Percentiles rank a stretch among this genome's conserved stretches.
phyloP scores from a whole-genome alignment of 139 green algal species.

The Zygnema circumcarinatum region DNA sequence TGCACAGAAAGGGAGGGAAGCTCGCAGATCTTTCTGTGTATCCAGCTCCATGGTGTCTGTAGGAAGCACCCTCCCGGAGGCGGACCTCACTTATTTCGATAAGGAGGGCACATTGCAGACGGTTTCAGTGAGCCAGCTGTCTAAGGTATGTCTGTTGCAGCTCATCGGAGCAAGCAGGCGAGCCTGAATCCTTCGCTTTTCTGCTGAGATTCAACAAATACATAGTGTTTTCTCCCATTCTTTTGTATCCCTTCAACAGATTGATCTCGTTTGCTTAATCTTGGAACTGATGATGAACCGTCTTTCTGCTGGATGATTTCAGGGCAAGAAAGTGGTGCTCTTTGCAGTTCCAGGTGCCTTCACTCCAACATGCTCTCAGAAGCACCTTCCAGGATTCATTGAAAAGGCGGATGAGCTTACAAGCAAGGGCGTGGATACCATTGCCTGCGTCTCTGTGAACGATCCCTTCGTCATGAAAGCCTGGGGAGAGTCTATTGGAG shows the following conservation, averaged over 20 bases:
- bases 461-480: conserved; percentile 93
- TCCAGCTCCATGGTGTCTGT: conserved; percentile 10
- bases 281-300: too few species aligned
- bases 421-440: conserved; percentile 87
- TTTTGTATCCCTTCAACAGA: too few species aligned
- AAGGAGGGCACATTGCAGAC: conserved; percentile 89
- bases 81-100: conserved; percentile 82
- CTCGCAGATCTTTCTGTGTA: too few species aligned
- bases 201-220: too few species aligned
- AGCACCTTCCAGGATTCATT: conserved; percentile 69
- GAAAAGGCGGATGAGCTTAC: conserved; percentile 92
- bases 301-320: too few species aligned
- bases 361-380: conserved; percentile 69
- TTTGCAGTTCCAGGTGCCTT: conserved; percentile 71
- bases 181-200: neutral
- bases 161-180: neutral
- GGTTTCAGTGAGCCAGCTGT: conserved; percentile 65
- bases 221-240: too few species aligned
- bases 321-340: conserved; percentile 91
- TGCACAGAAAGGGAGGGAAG: too few species aligned
- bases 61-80: conserved; percentile 59
- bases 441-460: conserved; percentile 95
- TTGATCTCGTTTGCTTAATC: too few species aligned
- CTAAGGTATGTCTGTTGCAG: conserved; percentile 41
- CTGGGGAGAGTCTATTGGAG: conserved; percentile 83